phyloP scores from a whole-genome alignment of 1,284 basidiomycete species.

The Boletus holoroseus region DNA sequence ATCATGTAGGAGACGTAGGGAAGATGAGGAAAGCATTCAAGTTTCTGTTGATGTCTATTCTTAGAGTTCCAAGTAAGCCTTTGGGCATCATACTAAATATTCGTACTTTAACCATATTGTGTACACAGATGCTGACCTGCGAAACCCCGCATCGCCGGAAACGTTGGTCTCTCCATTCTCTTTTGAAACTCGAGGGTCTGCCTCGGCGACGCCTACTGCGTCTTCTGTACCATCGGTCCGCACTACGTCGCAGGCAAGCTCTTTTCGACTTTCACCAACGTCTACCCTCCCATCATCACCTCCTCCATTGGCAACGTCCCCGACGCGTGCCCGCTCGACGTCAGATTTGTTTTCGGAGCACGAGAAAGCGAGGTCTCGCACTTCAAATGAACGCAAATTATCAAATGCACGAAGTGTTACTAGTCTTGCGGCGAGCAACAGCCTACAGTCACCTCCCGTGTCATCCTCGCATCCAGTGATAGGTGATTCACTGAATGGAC shows the following conservation, averaged over 20 bases:
- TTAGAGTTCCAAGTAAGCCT: conserved; percentile 49
- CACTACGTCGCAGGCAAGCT: conserved; percentile 29
- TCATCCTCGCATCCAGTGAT: conserved; percentile 13
- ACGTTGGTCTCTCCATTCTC: conserved; percentile 46
- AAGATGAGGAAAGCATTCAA: conserved; percentile 64
- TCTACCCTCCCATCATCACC: conserved; percentile 33
- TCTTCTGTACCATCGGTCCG: conserved; percentile 34
- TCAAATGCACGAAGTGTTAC: conserved; percentile 31
- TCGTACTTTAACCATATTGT: conserved; percentile 7
- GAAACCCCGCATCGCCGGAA: conserved; percentile 69
- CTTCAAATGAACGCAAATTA: conserved; percentile 30
- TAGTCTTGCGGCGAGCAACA: conserved; percentile 25
- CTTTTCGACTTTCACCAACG: conserved; percentile 31
- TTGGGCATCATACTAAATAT: conserved; percentile 1
- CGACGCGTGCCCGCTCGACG: conserved; percentile 51
- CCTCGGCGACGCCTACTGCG: conserved; percentile 46
- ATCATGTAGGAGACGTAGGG: conserved; percentile 44
- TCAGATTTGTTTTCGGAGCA: conserved; percentile 50
- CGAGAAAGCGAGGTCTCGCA: conserved; percentile 39
- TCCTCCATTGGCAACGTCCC: conserved; percentile 37
- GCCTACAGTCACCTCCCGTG: conserved; percentile 20
- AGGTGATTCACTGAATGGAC: conserved; percentile 17
- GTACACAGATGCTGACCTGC: conserved; percentile 39
- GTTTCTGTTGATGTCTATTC: conserved; percentile 57
- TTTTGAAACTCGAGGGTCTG: conserved; percentile 43